Evolutionary conservation across 495 filamentous ascomycete species (phyloP).

Genomic region (Aspergillus cavernicola): DNA sequence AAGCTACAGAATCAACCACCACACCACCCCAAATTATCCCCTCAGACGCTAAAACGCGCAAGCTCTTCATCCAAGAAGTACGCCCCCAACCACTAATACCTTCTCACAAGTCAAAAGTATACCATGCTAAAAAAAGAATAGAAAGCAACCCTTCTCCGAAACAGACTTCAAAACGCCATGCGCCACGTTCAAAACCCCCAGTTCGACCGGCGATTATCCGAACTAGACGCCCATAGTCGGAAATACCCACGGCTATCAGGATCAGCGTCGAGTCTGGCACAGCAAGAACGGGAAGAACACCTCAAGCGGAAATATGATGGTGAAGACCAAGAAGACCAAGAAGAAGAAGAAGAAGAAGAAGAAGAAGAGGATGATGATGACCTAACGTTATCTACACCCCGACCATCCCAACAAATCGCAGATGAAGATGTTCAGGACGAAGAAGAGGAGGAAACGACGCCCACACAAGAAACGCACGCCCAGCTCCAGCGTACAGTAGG

Average conservation of each 20-base stretch:
- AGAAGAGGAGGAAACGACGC: constrained; percentile 9
- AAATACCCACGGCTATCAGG: constrained; percentile 35
- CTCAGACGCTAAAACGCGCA: constrained; percentile 36
- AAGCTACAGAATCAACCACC: constrained; percentile 15
- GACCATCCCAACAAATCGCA: constrained; percentile 21
- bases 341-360: not conserved
- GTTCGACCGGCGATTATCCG: constrained; percentile 44
- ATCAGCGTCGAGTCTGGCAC: not conserved
- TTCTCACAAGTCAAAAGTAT: not conserved
- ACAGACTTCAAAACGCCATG: constrained; percentile 43
- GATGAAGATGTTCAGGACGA: not conserved
- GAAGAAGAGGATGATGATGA: constrained; percentile 8
- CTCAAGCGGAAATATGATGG: constrained; percentile 15
- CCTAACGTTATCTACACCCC: constrained; percentile 21
- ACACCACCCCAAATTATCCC: constrained; percentile 25
- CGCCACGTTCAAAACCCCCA: constrained; percentile 38
- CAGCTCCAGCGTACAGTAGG: constrained; percentile 7
- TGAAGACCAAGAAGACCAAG: not conserved
- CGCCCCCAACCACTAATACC: constrained; percentile 7
- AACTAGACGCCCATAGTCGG: constrained; percentile 42
- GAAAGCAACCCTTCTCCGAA: constrained; percentile 45
- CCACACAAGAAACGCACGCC: constrained; percentile 23
- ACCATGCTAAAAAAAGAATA: constrained; percentile 12
- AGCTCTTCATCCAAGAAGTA: constrained; percentile 45
- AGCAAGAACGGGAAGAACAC: constrained; percentile 8